phyloP scores from a whole-genome alignment of 2,329 filamentous ascomycete species.

The Teratosphaeria zuluensis region DNA sequence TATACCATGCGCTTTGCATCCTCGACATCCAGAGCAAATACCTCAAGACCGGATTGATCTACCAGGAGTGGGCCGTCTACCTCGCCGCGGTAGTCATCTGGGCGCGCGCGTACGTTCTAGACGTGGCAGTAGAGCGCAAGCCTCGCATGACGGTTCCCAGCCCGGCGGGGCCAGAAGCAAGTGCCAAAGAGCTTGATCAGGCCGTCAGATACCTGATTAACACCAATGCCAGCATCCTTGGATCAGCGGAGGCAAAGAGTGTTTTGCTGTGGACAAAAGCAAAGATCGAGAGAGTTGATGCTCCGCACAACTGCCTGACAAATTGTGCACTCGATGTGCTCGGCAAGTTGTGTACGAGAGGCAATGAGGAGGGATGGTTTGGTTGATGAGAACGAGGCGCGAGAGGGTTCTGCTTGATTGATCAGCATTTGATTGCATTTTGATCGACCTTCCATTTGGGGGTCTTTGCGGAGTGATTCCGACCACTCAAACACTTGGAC shows the following conservation, averaged over 20 bases:
- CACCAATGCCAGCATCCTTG: not conserved
- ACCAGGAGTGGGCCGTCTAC: conserved; percentile 21
- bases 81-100: conserved; percentile 22
- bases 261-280: conserved; percentile 17
- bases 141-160: conserved; percentile 6
- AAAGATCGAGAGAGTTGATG: conserved; percentile 14
- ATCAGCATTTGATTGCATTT: too few species aligned
- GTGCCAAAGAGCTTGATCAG: conserved; percentile 9
- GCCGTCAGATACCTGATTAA: conserved; percentile 3
- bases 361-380: conserved; percentile 20
- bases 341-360: conserved; percentile 15
- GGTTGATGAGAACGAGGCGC: conserved; percentile 2
- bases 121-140: not conserved
- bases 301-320: conserved; percentile 14
- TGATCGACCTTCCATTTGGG: too few species aligned
- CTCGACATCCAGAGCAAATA: conserved; percentile 12
- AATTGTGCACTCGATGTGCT: conserved; percentile 19
- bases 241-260: conserved; percentile 9
- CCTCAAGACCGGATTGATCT: conserved; percentile 13
- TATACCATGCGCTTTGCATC: conserved; percentile 17
- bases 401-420: too few species aligned
- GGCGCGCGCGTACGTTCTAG: conserved; percentile 13
- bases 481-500: too few species aligned
- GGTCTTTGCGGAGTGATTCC: too few species aligned
- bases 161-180: not conserved